phyloP scores from a whole-genome alignment of 331 rosid genomes.

The Erythrophleum ivorense region DNA sequence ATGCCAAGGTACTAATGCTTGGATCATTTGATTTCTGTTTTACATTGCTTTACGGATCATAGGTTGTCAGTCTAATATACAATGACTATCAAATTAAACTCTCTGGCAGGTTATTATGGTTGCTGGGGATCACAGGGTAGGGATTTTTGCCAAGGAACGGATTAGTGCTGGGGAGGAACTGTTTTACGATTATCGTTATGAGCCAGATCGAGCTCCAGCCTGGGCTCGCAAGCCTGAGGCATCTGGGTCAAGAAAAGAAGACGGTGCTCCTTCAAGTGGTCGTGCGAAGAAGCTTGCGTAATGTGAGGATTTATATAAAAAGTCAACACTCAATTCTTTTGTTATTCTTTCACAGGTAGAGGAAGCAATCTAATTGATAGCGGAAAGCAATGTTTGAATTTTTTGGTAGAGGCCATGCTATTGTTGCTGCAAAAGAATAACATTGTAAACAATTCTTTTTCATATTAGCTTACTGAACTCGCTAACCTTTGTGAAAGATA shows the following conservation, averaged over 20 bases:
- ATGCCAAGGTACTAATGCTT: slow-evolving; percentile 74
- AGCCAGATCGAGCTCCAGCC: slow-evolving; percentile 97
- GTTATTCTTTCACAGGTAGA: slow-evolving; percentile 70
- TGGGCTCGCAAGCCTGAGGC: slow-evolving; percentile 98
- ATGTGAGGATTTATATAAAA: slow-evolving; percentile 38
- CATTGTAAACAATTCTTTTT: slow-evolving; percentile 50
- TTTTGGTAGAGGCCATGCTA: slow-evolving; percentile 59
- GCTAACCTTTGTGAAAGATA: slow-evolving; percentile 33
- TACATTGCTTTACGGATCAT: slow-evolving; percentile 18
- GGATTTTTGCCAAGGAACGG: slow-evolving; percentile 97
- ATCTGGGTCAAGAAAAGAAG: slow-evolving; percentile 83
- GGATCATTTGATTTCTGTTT: slow-evolving; percentile 6
- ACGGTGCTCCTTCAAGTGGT: slow-evolving; percentile 89
- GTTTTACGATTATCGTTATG: slow-evolving; percentile 95
- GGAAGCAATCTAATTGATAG: slow-evolving; percentile 61
- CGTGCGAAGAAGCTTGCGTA: slow-evolving; percentile 97
- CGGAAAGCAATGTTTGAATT: slow-evolving; percentile 42
- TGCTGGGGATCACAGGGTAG: slow-evolving; percentile 99
- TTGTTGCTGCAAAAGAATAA: slow-evolving; percentile 58
- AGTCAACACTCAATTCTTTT: slow-evolving; percentile 38
- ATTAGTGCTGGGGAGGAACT: slow-evolving; percentile 95
- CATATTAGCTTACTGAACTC: slow-evolving; percentile 36
- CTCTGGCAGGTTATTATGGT: slow-evolving; percentile 96
- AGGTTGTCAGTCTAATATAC: slow-evolving; percentile 7
- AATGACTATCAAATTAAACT: slow-evolving; percentile 4